A percentile compares a stretch with the other conserved stretches of the same genome.
Conservation (phyloP, 2,329 filamentous ascomycete species). For the Pseudopithomyces chartarum region DNA sequence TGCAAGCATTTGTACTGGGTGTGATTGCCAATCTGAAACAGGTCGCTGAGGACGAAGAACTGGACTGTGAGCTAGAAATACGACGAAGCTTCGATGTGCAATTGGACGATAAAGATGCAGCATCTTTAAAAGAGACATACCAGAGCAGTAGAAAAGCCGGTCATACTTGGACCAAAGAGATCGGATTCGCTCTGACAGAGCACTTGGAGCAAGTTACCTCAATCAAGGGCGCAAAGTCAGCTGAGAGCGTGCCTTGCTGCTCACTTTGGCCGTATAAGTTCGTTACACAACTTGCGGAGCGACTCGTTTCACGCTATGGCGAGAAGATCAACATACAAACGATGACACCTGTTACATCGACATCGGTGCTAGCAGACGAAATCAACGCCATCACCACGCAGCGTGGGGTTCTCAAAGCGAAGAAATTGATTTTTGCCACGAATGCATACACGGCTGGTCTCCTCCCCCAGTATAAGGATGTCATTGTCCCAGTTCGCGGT, state of each 20-base stretch:
- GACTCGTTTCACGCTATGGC: constrained; percentile 18
- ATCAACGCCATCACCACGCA: constrained; percentile 19
- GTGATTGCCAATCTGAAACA: constrained; percentile 18
- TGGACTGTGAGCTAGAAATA: constrained; percentile 32
- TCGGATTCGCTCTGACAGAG: constrained; percentile 14
- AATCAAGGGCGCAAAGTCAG: constrained; percentile 24
- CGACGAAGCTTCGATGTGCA: constrained; percentile 28
- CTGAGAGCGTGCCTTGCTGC: constrained; percentile 21
- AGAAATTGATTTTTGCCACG: constrained; percentile 32
- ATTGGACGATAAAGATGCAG: constrained; percentile 9
- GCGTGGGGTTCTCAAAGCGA: constrained; percentile 23
- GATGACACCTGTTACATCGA: constrained; percentile 20
- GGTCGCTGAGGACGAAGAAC: constrained; percentile 20
- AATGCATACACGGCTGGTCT: constrained; percentile 35
- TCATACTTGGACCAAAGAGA: constrained; percentile 21
- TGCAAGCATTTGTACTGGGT: constrained; percentile 21
- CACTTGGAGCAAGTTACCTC: constrained; percentile 22
- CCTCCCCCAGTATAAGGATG: constrained; percentile 42
- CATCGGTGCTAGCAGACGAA: constrained; percentile 6
- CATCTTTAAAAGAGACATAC: constrained; percentile 12
- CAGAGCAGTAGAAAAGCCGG: constrained; percentile 11
- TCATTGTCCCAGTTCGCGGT: constrained; percentile 41
- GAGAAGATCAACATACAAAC: constrained; percentile 29
- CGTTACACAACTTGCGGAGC: constrained; percentile 25
- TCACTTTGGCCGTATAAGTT: constrained; percentile 37